Percentiles rank a stretch among this genome's conserved stretches.
phyloP scores from a whole-genome alignment of 2,329 filamentous ascomycete species.

The Aspergillus neoniger region DNA sequence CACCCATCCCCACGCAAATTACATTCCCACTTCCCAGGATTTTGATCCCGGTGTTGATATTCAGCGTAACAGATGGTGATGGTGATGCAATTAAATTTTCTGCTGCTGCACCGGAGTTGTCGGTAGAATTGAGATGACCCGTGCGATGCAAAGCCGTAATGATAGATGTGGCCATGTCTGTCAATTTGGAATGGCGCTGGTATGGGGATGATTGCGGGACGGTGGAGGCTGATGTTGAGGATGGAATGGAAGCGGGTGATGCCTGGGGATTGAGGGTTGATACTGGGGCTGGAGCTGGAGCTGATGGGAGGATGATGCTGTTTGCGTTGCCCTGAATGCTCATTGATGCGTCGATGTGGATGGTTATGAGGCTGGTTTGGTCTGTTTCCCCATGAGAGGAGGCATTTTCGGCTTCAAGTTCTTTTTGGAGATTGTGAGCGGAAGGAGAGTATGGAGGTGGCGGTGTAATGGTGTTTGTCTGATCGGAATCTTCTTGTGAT shows the following conservation, averaged over 20 bases:
- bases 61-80: conserved; percentile 23
- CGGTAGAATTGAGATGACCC: conserved; percentile 17
- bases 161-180: conserved; percentile 28
- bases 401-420: background rate
- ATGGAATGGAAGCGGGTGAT: conserved; percentile 2
- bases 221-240: conserved; percentile 1
- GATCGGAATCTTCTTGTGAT: conserved; percentile 21
- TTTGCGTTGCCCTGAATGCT: conserved; percentile 37
- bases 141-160: conserved; percentile 26
- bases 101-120: background rate
- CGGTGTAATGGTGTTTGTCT: conserved; percentile 13
- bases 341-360: conserved; percentile 41
- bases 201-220: conserved; percentile 20
- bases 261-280: background rate
- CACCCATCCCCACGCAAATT: conserved; percentile 19
- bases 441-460: conserved; percentile 29
- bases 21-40: conserved; percentile 32
- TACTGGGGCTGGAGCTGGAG: background rate
- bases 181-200: conserved; percentile 27
- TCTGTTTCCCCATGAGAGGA: background rate
- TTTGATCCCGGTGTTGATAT: conserved; percentile 33
- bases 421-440: background rate
- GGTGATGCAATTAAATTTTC: background rate
- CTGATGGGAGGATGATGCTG: conserved; percentile 30
- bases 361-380: conserved; percentile 26